A percentile compares a stretch with the other conserved stretches of the same genome.
phyloP scores from a whole-genome alignment of 495 filamentous ascomycete genomes.

The Viridothelium virens region DNA sequence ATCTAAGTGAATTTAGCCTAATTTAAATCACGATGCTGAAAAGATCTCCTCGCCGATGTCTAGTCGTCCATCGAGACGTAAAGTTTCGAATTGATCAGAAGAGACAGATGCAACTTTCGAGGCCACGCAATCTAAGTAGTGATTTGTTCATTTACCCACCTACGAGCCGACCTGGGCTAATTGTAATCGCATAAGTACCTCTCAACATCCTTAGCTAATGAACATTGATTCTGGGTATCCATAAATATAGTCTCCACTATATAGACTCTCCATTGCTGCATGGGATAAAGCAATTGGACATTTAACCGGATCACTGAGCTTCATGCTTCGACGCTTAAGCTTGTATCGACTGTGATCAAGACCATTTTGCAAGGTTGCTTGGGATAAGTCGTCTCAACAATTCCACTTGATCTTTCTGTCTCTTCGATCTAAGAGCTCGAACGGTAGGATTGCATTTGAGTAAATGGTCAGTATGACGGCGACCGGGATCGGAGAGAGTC shows the following conservation, averaged over 20 bases:
- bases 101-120: not conserved
- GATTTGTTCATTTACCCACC: not conserved
- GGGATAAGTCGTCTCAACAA: constrained; percentile 51
- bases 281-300: not conserved
- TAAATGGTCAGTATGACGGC: constrained; percentile 43
- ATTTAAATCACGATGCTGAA: not conserved
- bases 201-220: not conserved
- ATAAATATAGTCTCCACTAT: no score
- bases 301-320: not conserved
- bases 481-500: constrained; percentile 37
- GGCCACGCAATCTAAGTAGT: not conserved
- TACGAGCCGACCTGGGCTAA: not conserved
- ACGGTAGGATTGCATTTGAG: constrained; percentile 47
- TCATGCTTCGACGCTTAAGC: not conserved
- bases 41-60: no score
- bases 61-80: not conserved
- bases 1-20: not conserved
- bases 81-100: not conserved
- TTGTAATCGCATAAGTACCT: not conserved
- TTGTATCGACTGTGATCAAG: not conserved
- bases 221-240: not conserved
- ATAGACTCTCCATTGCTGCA: not conserved
- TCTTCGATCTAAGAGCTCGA: constrained; percentile 47
- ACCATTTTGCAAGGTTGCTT: constrained; percentile 9
- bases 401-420: constrained; percentile 54